Evolutionary conservation across 495 filamentous ascomycete genomes (phyloP).

Genomic region (Xylaria curta): DNA sequence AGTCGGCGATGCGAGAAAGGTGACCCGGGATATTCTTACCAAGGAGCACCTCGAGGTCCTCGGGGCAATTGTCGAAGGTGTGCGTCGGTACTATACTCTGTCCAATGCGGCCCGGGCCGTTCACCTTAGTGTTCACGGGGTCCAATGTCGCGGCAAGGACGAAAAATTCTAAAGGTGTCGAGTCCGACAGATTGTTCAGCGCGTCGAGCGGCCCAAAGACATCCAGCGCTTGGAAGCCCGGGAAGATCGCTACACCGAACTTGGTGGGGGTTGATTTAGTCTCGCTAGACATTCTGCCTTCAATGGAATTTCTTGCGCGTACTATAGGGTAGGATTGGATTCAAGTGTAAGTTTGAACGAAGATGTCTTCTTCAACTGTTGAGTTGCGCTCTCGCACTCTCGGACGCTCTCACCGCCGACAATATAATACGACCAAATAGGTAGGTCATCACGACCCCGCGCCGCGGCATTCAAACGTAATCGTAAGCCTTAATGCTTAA

Average conservation of each 20-base stretch:
- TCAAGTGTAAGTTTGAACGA: neutral
- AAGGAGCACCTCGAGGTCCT: constrained; percentile 67
- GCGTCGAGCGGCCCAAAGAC: constrained; percentile 67
- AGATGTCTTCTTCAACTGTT: neutral
- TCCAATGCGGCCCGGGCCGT: constrained; percentile 35
- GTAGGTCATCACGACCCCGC: neutral
- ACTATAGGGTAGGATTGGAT: neutral
- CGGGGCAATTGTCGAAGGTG: constrained; percentile 56
- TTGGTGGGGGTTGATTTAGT: constrained; percentile 33
- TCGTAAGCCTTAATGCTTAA: neutral
- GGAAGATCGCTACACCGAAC: constrained; percentile 51
- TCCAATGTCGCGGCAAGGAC: constrained; percentile 61
- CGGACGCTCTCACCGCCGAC: neutral
- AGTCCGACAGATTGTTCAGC: constrained; percentile 60
- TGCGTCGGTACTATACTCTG: constrained; percentile 66
- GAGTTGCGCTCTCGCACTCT: neutral
- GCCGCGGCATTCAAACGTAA: neutral
- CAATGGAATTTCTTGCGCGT: neutral
- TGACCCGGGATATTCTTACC: constrained; percentile 1
- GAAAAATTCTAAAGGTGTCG: constrained; percentile 46
- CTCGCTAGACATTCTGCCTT: neutral
- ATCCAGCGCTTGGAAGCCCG: constrained; percentile 60
- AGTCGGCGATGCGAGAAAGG: neutral
- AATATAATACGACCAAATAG: neutral
- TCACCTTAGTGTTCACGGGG: constrained; percentile 47